Conservation (phyloP, 495 filamentous ascomycete species). For the Neurospora terricola region DNA sequence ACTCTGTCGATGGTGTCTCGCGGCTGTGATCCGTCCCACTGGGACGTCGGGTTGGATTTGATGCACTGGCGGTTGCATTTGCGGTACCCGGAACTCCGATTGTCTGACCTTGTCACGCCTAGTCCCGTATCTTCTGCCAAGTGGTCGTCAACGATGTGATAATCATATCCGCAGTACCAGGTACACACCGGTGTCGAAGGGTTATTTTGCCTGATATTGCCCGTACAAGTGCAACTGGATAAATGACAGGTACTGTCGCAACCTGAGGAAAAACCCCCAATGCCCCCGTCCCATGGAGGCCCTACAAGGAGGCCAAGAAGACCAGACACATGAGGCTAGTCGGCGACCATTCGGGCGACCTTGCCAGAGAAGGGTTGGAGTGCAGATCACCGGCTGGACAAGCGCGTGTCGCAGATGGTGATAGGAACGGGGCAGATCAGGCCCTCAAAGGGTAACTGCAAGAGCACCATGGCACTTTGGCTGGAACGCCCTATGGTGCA, state of each 20-base stretch:
- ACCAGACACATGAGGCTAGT: not conserved
- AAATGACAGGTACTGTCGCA: not conserved
- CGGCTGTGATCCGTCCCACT: not conserved
- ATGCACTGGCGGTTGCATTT: not conserved
- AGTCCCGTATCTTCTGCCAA: not conserved
- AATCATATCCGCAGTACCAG: not conserved
- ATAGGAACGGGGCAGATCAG: not conserved
- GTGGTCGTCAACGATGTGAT: not conserved
- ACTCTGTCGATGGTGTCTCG: not conserved
- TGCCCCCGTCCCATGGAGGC: not conserved
- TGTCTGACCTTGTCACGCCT: not conserved
- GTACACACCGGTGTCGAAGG: not conserved
- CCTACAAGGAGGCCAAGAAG: not conserved
- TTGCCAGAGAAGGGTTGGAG: not conserved
- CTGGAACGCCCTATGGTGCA: not conserved
- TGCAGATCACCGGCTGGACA: not conserved
- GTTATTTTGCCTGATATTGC: not conserved
- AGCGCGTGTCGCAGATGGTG: not conserved
- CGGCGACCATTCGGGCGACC: not conserved
- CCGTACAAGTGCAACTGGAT: not conserved
- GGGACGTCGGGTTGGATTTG: not conserved
- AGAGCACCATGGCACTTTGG: not conserved
- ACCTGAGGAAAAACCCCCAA: not conserved
- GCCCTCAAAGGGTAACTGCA: not conserved
- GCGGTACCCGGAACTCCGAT: not conserved